Evolutionary conservation across 805 yeast genomes (phyloP).

Genomic region (Saccharomycopsis selenospora): DNA sequence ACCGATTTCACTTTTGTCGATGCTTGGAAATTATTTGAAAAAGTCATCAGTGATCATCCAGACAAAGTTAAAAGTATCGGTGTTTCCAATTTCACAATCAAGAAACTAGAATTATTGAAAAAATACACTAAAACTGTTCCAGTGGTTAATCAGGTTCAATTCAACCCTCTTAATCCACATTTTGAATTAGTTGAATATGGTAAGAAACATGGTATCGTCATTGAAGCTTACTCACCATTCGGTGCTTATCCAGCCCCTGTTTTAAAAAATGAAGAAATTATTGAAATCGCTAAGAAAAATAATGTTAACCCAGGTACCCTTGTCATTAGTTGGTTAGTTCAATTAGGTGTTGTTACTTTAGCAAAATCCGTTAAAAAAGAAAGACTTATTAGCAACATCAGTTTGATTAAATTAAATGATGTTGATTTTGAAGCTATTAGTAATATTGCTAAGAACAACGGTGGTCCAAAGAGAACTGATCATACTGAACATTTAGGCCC

Average conservation of each 20-base stretch:
- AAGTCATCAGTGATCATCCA: neutral
- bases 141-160: slow-evolving; percentile 65
- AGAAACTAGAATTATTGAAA: slow-evolving; percentile 34
- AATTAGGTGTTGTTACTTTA: neutral
- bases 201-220: slow-evolving; percentile 41
- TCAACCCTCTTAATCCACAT: slow-evolving; percentile 67
- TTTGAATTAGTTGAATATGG: slow-evolving; percentile 46
- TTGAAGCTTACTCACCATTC: slow-evolving; percentile 73
- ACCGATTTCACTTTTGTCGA: slow-evolving; percentile 11
- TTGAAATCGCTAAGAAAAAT: slow-evolving; percentile 36
- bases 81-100: slow-evolving; percentile 45
- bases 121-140: slow-evolving; percentile 46
- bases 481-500: slow-evolving; percentile 4
- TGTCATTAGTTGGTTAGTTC: slow-evolving; percentile 24
- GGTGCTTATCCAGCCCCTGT: slow-evolving; percentile 53
- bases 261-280: slow-evolving; percentile 36
- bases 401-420: neutral
- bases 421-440: neutral
- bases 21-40: neutral
- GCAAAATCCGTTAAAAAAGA: neutral
- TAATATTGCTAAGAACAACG: neutral
- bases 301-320: slow-evolving; percentile 27
- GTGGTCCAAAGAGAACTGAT: slow-evolving; percentile 6
- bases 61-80: slow-evolving; percentile 45
- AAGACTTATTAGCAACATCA: slow-evolving; percentile 2